Evolutionary conservation across 768 basidiomycete genomes (phyloP).

Genomic region (Saitozyma podzolica): DNA sequence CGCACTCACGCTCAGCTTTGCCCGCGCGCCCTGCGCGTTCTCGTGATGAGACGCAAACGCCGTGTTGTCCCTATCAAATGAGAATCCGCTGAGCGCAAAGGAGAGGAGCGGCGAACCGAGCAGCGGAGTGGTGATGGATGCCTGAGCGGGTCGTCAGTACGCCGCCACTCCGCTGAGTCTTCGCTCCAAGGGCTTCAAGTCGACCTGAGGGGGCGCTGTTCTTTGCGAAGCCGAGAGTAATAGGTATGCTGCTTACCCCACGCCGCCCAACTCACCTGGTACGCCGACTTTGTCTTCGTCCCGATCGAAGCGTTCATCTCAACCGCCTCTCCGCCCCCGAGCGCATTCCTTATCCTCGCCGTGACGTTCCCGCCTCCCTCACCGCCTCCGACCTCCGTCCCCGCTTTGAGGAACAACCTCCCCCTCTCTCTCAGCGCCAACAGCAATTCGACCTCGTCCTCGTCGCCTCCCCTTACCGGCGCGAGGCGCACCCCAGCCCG

Average conservation of each 20-base stretch:
- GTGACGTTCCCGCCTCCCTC: constrained; percentile 89
- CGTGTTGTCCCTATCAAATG: constrained; percentile 76
- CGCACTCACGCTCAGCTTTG: constrained; percentile 73
- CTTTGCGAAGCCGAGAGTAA: background rate
- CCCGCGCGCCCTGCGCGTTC: constrained; percentile 58
- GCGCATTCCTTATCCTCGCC: constrained; percentile 77
- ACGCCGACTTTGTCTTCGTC: constrained; percentile 81
- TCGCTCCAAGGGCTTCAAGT: no score
- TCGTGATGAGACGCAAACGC: constrained; percentile 61
- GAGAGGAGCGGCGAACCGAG: constrained; percentile 62
- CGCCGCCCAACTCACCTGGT: constrained; percentile 63
- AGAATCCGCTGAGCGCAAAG: constrained; percentile 71
- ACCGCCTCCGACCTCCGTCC: constrained; percentile 88
- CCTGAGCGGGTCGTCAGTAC: constrained; percentile 27
- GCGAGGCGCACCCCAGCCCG: constrained; percentile 81
- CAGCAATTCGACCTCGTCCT: constrained; percentile 49
- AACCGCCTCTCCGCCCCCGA: constrained; percentile 87
- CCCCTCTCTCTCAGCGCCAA: constrained; percentile 66
- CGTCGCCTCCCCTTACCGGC: constrained; percentile 41
- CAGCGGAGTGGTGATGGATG: constrained; percentile 53
- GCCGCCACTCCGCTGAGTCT: no score
- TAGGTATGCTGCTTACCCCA: no score
- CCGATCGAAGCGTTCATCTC: constrained; percentile 80
- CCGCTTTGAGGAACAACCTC: constrained; percentile 72
- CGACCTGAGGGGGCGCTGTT: no score